Base-by-base conservation (phyloP, 768 basidiomycete species). In the Mycena galopus region DNA sequence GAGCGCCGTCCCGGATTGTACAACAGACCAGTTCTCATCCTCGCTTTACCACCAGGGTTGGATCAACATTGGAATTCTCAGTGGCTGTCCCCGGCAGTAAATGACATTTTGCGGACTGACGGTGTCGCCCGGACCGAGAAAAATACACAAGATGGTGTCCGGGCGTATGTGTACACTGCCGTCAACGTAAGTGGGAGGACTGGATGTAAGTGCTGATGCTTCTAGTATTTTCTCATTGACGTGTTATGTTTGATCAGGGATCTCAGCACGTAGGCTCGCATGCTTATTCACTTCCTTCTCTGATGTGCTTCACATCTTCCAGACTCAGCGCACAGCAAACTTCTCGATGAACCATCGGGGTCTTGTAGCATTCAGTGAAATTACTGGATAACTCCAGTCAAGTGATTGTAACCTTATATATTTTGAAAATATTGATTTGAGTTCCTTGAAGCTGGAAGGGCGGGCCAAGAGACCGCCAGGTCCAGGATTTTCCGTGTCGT, bases 301-400 rank as follows among this genome's bases (percentile, higher is more conserved):
- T 42, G 64, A 57, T 35, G 25, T 19, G 27, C 56, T 56, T 44
- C 64, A 35, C 14, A 53, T 65, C 44, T n/a, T 17, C 17, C 53
- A 65, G 64, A 39, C 25, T 2, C 35, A 27, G 64, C 35, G 9
- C 53, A 65, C 64, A 65, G 53, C 51, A 65, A 42, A 65, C 64
- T 65, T 37, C 8, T 65, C 19, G 17, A 65, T 65, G 64, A 65
- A 39, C 64, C 64, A 44, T 23, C 53, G 23, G 53, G 21, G 19
- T 53, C 51, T 42, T 65, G 55, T 56, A 65, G 23, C 32, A 64
- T 64, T 64, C 62, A 64, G 50, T 64, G 62, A 64, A 51, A 25
- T 63, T n/a, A n/a, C n/a, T n/a, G n/a, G n/a, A n/a, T n/a, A n/a
- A n/a, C n/a, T n/a, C n/a, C n/a, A n/a, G n/a, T n/a, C n/a, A n/a